Percentiles rank a stretch among this genome's conserved stretches.
Conservation (phyloP, 495 filamentous ascomycete genomes). For the Penicillium bialowiezense region DNA sequence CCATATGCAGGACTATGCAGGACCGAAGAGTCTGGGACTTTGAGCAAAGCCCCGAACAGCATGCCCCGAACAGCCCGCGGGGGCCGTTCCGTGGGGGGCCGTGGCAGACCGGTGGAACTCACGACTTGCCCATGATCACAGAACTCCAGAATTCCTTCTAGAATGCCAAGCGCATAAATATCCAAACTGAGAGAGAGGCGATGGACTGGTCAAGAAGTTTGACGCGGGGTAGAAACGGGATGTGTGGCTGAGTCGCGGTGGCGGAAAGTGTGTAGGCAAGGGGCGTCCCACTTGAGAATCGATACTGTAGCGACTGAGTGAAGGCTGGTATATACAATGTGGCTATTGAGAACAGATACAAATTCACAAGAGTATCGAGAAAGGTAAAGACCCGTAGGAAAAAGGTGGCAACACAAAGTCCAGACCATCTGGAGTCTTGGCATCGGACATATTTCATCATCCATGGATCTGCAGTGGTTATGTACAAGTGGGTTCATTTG, state of each 20-base stretch:
- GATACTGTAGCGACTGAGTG: not conserved
- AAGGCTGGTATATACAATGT: too few relatives aligned
- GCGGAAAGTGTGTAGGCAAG: constrained; percentile 5
- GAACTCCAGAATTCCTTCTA: not conserved
- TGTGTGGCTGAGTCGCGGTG: constrained; percentile 24
- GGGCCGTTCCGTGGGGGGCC: constrained; percentile 1
- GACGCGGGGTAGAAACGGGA: constrained; percentile 26
- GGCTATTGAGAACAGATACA: constrained; percentile 1
- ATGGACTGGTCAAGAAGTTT: constrained; percentile 1
- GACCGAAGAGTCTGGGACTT: not conserved
- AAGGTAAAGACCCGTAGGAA: too few relatives aligned
- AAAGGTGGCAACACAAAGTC: constrained; percentile 10
- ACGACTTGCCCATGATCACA: constrained; percentile 46
- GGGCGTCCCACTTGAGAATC: not conserved
- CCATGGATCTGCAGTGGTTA: not conserved
- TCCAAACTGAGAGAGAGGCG: constrained; percentile 2
- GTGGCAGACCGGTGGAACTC: constrained; percentile 21
- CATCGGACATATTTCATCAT: constrained; percentile 5
- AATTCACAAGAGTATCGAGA: constrained; percentile 11
- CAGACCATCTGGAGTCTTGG: constrained; percentile 17
- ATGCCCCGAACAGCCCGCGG: not conserved
- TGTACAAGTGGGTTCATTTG: not conserved
- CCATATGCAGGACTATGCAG: not conserved
- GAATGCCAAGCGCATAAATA: constrained; percentile 3
- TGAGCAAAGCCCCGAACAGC: not conserved